Percentiles rank a stretch among this genome's conserved stretches.
Evolutionary conservation across 2,329 filamentous ascomycete species (phyloP).

Genomic region (Tolypocladium tropicale): DNA sequence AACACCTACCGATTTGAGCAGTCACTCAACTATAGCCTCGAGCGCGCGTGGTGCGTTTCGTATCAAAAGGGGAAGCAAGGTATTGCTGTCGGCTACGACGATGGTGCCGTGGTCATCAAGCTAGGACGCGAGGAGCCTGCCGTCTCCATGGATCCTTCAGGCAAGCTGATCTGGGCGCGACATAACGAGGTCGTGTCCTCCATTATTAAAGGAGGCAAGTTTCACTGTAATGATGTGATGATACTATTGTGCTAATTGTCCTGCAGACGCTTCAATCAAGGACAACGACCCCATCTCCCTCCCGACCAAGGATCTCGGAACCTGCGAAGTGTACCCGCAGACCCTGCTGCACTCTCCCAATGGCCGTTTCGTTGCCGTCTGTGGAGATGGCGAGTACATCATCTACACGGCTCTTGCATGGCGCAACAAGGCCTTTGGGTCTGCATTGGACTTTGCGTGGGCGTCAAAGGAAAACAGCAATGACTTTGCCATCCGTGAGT

Average conservation of each 20-base stretch:
- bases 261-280: slow-evolving; percentile 63
- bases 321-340: slow-evolving; percentile 93
- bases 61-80: slow-evolving; percentile 93
- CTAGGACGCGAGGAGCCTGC: slow-evolving; percentile 95
- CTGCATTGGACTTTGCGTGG: slow-evolving; percentile 94
- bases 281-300: slow-evolving; percentile 81
- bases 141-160: slow-evolving; percentile 92
- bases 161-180: slow-evolving; percentile 91
- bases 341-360: slow-evolving; percentile 94
- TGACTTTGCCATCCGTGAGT: slow-evolving; percentile 95
- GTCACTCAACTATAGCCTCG: slow-evolving; percentile 88
- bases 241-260: slow-evolving; percentile 15
- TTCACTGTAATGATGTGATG: background rate
- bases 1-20: slow-evolving; percentile 96
- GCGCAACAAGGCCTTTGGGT: slow-evolving; percentile 95
- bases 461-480: slow-evolving; percentile 96
- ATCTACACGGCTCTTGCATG: slow-evolving; percentile 96
- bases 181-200: slow-evolving; percentile 93
- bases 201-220: slow-evolving; percentile 74
- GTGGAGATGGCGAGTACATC: slow-evolving; percentile 96
- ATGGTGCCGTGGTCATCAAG: slow-evolving; percentile 95
- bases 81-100: slow-evolving; percentile 91
- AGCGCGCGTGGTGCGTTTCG: slow-evolving; percentile 94
- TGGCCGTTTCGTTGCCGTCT: slow-evolving; percentile 69
- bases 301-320: slow-evolving; percentile 88